Percentiles rank a stretch among this genome's conserved stretches.
phyloP scores from a whole-genome alignment of 805 yeast species.

The Starmerella ratchasimensis region DNA sequence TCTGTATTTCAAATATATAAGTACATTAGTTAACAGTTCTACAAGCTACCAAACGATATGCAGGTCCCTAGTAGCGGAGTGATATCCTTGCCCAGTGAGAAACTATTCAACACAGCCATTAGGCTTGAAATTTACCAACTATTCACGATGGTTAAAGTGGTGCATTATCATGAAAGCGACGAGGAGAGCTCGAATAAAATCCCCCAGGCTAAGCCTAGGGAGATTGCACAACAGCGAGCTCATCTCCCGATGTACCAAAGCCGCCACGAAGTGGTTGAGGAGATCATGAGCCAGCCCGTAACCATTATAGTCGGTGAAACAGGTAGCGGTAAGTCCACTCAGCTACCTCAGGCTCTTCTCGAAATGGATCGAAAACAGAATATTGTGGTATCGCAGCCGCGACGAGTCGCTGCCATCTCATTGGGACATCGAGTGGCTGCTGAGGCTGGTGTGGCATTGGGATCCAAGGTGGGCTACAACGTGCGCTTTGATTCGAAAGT shows the following conservation, averaged over 20 bases:
- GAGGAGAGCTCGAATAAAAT: neutral
- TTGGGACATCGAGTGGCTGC: conserved; percentile 86
- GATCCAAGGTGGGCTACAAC: conserved; percentile 78
- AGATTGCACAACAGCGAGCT: conserved; percentile 8
- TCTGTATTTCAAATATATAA: too few species aligned
- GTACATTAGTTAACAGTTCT: too few species aligned
- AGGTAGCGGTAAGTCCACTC: conserved; percentile 96
- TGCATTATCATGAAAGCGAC: conserved; percentile 13
- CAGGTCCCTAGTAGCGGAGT: too few species aligned
- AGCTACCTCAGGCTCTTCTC: conserved; percentile 82
- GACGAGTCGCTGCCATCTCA: conserved; percentile 94
- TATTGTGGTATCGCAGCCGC: conserved; percentile 91
- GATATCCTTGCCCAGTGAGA: too few species aligned
- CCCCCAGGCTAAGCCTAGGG: neutral
- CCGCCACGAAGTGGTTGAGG: conserved; percentile 45
- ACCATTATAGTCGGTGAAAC: conserved; percentile 88
- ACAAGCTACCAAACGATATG: too few species aligned
- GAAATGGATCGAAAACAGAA: conserved; percentile 31
- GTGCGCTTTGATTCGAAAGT: conserved; percentile 77
- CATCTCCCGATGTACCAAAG: conserved; percentile 64
- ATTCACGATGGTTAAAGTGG: conserved; percentile 12
- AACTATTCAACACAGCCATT: too few species aligned
- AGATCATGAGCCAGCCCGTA: conserved; percentile 45
- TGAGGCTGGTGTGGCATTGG: conserved; percentile 65
- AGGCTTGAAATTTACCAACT: too few species aligned